Evolutionary conservation across 345 rosid genomes (phyloP), one percentile per base, ranked within the genome.

Genomic region (Populus tremula): DNA sequence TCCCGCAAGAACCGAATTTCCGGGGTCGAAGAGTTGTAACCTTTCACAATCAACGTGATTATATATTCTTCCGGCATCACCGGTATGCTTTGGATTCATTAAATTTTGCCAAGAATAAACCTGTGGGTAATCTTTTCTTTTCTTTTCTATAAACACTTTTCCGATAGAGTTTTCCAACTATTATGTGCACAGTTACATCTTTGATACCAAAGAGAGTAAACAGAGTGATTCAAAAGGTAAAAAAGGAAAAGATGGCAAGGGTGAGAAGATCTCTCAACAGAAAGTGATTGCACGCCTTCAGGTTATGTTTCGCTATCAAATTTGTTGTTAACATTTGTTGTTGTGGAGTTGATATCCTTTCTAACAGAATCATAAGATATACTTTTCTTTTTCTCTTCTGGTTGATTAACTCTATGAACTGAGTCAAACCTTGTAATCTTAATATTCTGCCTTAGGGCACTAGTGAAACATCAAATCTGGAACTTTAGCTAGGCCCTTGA

Each of bases 11-110:
- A 70, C 97, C 97, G 35, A 83, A 94, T 76, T 92, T 94, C 76
- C 92, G 87, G 20, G 98, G 97, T 74, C 89, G 98, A 13, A 86
- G 97, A 80, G 97, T 96, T 84, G 96, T 89, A 21, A 96, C 99
- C 17, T 94, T 96, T 59, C 98, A 96, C 83, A 96, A 96, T 85
- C 98, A 96, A 84, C 89, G 98, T 1, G 99, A 96, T 83, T 94
- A 91, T 69, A 89, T 96, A 77, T 92, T 96, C 81, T 94, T 96
- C 82, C 84, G 99, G 54, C 99, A 96, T 82, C 99, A 94, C 75
- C 84, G 99, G 98, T 96, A 72, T 33, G 86, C 76, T 13, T 61
- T 71, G 27, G 12, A 25, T 29, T 31, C 72, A 59, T 78, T 13
- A 56, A 43, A 49, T 47, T 65, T 61, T 45, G 29, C n/a, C 59